phyloP scores from a whole-genome alignment of 2,329 filamentous ascomycete species.

The Exophiala spinifera region DNA sequence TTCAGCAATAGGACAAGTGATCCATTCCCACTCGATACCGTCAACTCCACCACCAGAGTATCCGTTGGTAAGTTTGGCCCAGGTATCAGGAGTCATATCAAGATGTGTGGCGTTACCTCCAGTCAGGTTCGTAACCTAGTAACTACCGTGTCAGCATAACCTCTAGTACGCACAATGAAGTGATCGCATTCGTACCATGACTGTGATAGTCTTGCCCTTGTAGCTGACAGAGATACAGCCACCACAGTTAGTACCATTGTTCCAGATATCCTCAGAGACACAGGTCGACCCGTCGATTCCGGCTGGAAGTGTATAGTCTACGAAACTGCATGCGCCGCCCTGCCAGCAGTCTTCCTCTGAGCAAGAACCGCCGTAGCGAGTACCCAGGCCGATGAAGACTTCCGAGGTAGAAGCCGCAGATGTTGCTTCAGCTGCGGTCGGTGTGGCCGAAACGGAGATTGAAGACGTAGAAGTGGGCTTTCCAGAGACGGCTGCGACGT shows the following conservation, averaged over 20 bases:
- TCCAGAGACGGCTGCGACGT: too few species aligned
- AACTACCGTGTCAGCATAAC: not conserved
- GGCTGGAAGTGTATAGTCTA: constrained; percentile 1
- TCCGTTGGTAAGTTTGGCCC: not conserved
- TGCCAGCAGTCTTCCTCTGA: constrained; percentile 6
- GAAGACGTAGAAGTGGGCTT: too few species aligned
- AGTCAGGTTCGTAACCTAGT: constrained; percentile 3
- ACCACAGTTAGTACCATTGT: constrained; percentile 4
- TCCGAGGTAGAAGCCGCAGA: not conserved
- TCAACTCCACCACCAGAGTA: constrained; percentile 1
- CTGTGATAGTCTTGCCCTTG: constrained; percentile 6
- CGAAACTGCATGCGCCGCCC: constrained; percentile 2
- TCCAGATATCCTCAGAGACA: constrained; percentile 5
- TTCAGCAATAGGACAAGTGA: constrained; percentile 1
- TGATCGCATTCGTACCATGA: constrained; percentile 1
- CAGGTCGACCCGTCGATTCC: constrained; percentile 4
- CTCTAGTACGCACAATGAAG: too few species aligned
- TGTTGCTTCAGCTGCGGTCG: not conserved
- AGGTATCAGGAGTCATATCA: constrained; percentile 5
- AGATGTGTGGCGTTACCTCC: constrained; percentile 3
- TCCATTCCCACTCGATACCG: constrained; percentile 2
- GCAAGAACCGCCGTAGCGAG: constrained; percentile 6
- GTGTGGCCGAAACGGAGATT: not conserved
- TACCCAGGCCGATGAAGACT: not conserved
- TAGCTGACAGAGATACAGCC: constrained; percentile 6